Percentiles rank a stretch among this genome's conserved stretches.
phyloP scores from a whole-genome alignment of 2,329 filamentous ascomycete species.

The Aspergillus brasiliensis region DNA sequence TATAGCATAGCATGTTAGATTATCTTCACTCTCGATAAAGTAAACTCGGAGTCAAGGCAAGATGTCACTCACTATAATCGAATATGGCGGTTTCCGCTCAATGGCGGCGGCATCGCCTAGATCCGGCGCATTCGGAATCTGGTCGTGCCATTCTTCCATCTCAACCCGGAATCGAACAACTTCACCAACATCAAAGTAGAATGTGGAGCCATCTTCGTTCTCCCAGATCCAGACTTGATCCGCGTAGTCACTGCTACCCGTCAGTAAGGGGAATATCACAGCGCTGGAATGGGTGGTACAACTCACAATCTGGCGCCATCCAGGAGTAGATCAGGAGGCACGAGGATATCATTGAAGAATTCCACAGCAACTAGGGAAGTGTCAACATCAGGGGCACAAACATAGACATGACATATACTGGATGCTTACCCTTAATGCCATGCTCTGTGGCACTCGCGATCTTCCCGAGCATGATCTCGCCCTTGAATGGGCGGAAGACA shows the following conservation, averaged over 20 bases:
- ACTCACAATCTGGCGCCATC: slow-evolving; percentile 75
- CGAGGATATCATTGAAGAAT: slow-evolving; percentile 91
- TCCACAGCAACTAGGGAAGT: slow-evolving; percentile 70
- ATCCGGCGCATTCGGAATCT: slow-evolving; percentile 71
- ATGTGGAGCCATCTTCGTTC: slow-evolving; percentile 67
- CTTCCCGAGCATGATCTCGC: slow-evolving; percentile 82
- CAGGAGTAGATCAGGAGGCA: slow-evolving; percentile 73
- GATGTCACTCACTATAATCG: slow-evolving; percentile 45
- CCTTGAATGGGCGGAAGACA: slow-evolving; percentile 94
- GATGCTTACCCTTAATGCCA: slow-evolving; percentile 67
- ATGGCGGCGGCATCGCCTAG: slow-evolving; percentile 60
- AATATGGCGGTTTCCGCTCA: slow-evolving; percentile 61
- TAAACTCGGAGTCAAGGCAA: neutral
- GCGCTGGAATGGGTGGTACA: slow-evolving; percentile 12
- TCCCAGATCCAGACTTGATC: slow-evolving; percentile 87
- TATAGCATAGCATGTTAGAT: slow-evolving; percentile 23
- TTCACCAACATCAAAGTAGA: slow-evolving; percentile 90
- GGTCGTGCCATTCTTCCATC: slow-evolving; percentile 87
- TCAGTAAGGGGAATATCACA: slow-evolving; percentile 21
- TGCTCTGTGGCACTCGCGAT: slow-evolving; percentile 74
- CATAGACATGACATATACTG: neutral
- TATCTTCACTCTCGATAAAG: neutral
- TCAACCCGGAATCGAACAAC: slow-evolving; percentile 83
- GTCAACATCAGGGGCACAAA: slow-evolving; percentile 20
- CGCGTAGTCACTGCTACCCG: slow-evolving; percentile 62